These are phyloP conservation scores for Asclepias syriaca DNA, from an alignment of 257 asterid genomes.

Conservation along the genomic window DNA sequence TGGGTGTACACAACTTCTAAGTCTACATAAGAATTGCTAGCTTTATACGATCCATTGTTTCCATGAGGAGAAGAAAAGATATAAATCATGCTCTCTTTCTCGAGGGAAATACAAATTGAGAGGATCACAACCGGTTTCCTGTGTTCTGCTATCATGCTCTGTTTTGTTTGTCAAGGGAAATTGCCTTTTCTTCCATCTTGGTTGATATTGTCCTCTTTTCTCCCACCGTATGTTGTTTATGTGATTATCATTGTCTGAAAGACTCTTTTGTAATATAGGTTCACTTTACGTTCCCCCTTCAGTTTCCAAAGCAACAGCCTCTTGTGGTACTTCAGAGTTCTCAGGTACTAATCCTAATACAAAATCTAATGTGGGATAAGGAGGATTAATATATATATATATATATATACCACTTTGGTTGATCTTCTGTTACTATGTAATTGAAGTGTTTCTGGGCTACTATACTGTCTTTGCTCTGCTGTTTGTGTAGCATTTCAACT, in stretches of 20 bases:
- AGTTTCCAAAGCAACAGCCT: constrained; percentile 87
- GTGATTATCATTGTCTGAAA: neutral
- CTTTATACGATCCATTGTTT: neutral
- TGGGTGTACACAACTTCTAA: neutral
- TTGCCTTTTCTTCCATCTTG: constrained; percentile 3
- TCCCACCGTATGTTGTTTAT: neutral
- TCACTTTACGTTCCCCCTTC: constrained; percentile 68
- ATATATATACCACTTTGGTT: neutral
- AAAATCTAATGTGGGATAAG: no score
- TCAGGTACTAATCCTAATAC: constrained; percentile 37
- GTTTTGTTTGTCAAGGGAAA: no score
- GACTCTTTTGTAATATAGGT: constrained; percentile 39
- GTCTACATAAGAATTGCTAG: neutral
- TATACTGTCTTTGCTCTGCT: constrained; percentile 10
- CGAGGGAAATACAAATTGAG: neutral
- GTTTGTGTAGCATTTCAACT: constrained; percentile 56
- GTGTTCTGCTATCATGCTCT: neutral
- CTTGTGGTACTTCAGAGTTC: constrained; percentile 73
- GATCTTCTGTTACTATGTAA: neutral
- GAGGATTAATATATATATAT: no score
- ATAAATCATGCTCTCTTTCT: no score
- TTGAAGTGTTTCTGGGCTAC: neutral
- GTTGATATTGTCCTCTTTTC: neutral
- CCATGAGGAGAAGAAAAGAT: neutral
- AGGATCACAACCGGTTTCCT: neutral